Conservation (phyloP, 352 stramenopile species). For the Phytophthora fragariae region DNA sequence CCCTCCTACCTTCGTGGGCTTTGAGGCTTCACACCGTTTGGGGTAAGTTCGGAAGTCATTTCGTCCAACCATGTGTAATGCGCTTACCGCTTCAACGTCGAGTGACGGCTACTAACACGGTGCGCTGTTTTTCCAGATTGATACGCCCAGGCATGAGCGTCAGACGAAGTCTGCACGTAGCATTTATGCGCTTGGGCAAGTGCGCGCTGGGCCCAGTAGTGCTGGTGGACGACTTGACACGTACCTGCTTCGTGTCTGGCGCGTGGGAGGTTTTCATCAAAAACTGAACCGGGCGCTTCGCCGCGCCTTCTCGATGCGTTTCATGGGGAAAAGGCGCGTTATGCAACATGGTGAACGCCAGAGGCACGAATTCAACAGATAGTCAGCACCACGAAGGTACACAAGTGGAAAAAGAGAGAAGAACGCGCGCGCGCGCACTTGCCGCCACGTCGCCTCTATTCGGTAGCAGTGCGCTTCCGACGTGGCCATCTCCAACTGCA, state of each 20-base stretch:
- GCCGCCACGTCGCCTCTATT: slow-evolving; percentile 13
- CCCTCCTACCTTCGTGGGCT: slow-evolving; percentile 48
- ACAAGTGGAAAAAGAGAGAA: slow-evolving; percentile 38
- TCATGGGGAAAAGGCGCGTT: slow-evolving; percentile 26
- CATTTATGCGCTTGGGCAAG: slow-evolving; percentile 55
- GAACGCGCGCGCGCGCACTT: slow-evolving; percentile 13
- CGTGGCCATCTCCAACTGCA: slow-evolving; percentile 34
- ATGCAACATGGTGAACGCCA: slow-evolving; percentile 28
- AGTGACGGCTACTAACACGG: slow-evolving; percentile 13
- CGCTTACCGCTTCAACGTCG: slow-evolving; percentile 9
- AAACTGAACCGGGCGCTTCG: slow-evolving; percentile 33
- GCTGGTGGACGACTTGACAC: slow-evolving; percentile 67
- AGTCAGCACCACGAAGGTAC: slow-evolving; percentile 20
- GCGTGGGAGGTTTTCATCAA: slow-evolving; percentile 45
- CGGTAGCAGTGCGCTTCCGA: slow-evolving; percentile 38
- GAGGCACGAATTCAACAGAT: slow-evolving; percentile 26
- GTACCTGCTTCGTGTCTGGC: slow-evolving; percentile 68
- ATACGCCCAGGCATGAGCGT: slow-evolving; percentile 60
- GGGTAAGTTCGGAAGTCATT: slow-evolving; percentile 47
- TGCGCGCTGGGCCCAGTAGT: slow-evolving; percentile 55
- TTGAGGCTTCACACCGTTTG: slow-evolving; percentile 74
- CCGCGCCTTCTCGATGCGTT: slow-evolving; percentile 38
- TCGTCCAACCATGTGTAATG: slow-evolving; percentile 11
- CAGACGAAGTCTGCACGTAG: slow-evolving; percentile 67
- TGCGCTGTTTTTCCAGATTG: slow-evolving; percentile 34